These are phyloP conservation scores for Boletus rex-veris DNA, from an alignment of 768 basidiomycete genomes.

Conservation along the genomic window DNA sequence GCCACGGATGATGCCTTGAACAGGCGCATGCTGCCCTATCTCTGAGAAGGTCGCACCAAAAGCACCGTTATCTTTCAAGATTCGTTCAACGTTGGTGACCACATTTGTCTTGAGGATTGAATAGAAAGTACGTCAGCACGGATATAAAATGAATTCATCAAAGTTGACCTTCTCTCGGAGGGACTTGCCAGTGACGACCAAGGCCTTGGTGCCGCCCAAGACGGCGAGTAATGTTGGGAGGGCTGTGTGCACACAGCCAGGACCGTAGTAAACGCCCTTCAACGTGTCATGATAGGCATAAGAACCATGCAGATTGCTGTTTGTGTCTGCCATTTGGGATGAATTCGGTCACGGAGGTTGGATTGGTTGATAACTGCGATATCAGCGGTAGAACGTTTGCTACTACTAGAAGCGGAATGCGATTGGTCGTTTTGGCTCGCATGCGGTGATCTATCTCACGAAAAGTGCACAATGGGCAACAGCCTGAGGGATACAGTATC, in stretches of 20 bases:
- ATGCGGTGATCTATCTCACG: conserved; percentile 13
- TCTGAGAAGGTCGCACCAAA: conserved; percentile 68
- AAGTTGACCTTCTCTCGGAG: conserved; percentile 54
- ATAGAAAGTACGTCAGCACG: conserved; percentile 10
- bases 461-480: conserved; percentile 4
- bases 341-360: not conserved
- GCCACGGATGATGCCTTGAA: conserved; percentile 60
- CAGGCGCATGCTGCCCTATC: conserved; percentile 70
- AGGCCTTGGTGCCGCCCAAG: conserved; percentile 57
- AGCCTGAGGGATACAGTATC: not conserved
- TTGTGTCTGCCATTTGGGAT: conserved; percentile 9
- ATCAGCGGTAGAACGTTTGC: conserved; percentile 3
- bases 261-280: conserved; percentile 69
- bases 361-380: not conserved
- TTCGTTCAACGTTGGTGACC: conserved; percentile 26
- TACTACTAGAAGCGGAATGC: not conserved
- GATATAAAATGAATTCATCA: not conserved
- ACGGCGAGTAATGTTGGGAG: conserved; percentile 57
- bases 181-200: conserved; percentile 71
- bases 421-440: not conserved
- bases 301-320: conserved; percentile 40
- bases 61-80: conserved; percentile 55
- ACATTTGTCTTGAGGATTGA: conserved; percentile 23
- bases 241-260: conserved; percentile 58
- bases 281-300: conserved; percentile 69